phyloP scores from a whole-genome alignment of 768 basidiomycete species.

The Kwoniella heveanensis region DNA sequence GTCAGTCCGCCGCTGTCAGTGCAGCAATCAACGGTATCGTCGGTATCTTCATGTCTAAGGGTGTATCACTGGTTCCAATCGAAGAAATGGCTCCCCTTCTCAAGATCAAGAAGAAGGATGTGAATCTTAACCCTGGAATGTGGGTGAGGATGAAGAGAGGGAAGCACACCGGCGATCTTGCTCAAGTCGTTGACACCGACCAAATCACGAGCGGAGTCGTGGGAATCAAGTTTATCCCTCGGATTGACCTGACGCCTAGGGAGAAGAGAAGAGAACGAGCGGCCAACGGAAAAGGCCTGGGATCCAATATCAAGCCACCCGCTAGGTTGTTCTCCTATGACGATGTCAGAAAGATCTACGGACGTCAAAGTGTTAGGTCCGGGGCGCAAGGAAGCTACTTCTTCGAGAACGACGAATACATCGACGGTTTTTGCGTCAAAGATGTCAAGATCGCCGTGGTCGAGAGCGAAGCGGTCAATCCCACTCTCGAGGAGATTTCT shows the following conservation, averaged over 20 bases:
- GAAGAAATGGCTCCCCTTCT: constrained; percentile 92
- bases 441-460: constrained; percentile 68
- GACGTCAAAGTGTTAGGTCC: constrained; percentile 73
- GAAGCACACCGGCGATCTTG: constrained; percentile 90
- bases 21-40: constrained; percentile 86
- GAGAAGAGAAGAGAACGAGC: constrained; percentile 79
- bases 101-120: constrained; percentile 91
- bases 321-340: constrained; percentile 92
- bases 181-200: constrained; percentile 87
- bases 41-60: constrained; percentile 78
- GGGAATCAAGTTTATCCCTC: constrained; percentile 90
- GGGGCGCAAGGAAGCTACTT: constrained; percentile 63
- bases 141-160: constrained; percentile 96
- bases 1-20: constrained; percentile 79
- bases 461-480: constrained; percentile 80
- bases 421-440: constrained; percentile 93
- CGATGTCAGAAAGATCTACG: constrained; percentile 74
- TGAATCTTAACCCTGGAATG: constrained; percentile 76
- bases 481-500: constrained; percentile 94
- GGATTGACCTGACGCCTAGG: constrained; percentile 90
- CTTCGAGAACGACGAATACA: constrained; percentile 91
- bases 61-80: constrained; percentile 83
- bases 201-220: constrained; percentile 89
- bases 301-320: constrained; percentile 66
- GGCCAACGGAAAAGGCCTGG: constrained; percentile 53